Percentiles rank a stretch among this genome's conserved stretches.
Conservation (phyloP, 2,329 filamentous ascomycete genomes). For the Fonsecaea monophora region DNA sequence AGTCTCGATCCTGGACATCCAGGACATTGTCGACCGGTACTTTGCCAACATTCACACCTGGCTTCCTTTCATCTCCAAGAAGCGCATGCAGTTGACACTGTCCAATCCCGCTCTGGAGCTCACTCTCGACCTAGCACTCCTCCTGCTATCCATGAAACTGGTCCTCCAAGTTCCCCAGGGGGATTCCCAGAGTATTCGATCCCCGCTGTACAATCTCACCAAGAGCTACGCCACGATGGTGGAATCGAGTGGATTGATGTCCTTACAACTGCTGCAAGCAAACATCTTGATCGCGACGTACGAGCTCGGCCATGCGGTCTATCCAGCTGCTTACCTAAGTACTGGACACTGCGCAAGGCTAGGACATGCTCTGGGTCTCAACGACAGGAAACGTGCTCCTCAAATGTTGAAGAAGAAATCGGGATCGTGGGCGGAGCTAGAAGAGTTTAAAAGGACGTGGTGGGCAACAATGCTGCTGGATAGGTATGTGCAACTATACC, state of each 20-base stretch:
- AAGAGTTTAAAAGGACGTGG: constrained; percentile 41
- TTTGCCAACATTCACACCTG: constrained; percentile 41
- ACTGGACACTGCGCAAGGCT: constrained; percentile 38
- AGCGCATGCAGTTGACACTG: constrained; percentile 35
- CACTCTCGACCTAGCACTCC: constrained; percentile 40
- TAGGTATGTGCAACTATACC: constrained; percentile 25
- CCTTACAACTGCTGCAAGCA: constrained; percentile 43
- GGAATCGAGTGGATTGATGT: constrained; percentile 42
- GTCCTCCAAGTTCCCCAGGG: constrained; percentile 34
- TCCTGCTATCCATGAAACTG: constrained; percentile 44
- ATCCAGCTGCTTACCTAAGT: constrained; percentile 46
- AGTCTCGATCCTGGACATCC: constrained; percentile 36
- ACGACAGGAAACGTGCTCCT: constrained; percentile 37
- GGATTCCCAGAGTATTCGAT: constrained; percentile 24
- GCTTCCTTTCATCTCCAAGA: constrained; percentile 41
- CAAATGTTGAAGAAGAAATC: constrained; percentile 32
- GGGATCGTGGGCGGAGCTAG: constrained; percentile 40
- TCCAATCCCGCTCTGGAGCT: constrained; percentile 38
- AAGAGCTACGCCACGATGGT: constrained; percentile 43
- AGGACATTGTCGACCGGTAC: constrained; percentile 37
- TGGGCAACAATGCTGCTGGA: constrained; percentile 43
- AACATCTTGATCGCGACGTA: constrained; percentile 45
- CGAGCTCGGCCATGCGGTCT: constrained; percentile 47
- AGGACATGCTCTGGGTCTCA: constrained; percentile 38
- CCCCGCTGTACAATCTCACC: constrained; percentile 39